These are phyloP conservation scores for Kodamaea alishanica DNA, from an alignment of 1,139 yeast genomes.

Conservation along the genomic window DNA sequence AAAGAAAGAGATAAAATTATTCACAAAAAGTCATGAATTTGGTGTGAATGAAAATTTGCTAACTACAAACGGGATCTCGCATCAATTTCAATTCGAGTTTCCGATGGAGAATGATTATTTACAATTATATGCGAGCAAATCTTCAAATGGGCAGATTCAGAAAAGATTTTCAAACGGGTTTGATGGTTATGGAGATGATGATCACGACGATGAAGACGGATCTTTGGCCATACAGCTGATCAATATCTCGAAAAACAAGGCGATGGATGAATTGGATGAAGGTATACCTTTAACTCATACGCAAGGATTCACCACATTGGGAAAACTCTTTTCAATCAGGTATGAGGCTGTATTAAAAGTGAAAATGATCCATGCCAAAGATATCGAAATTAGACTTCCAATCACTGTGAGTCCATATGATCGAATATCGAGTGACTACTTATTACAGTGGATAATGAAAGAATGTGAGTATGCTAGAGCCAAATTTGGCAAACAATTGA, in stretches of 20 bases:
- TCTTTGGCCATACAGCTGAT: constrained; percentile 13
- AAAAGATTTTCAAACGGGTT: not conserved
- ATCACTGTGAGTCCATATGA: constrained; percentile 55
- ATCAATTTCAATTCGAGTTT: constrained; percentile 27
- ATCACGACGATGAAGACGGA: constrained; percentile 7
- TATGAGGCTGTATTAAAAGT: constrained; percentile 50
- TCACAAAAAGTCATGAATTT: constrained; percentile 27
- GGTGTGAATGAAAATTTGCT: constrained; percentile 20
- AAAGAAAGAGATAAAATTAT: constrained; percentile 30
- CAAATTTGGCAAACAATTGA: constrained; percentile 32
- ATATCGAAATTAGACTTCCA: constrained; percentile 48
- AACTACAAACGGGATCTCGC: constrained; percentile 30
- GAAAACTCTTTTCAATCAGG: constrained; percentile 49
- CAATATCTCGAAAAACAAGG: constrained; percentile 15
- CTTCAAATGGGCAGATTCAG: constrained; percentile 5
- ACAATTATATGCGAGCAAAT: constrained; percentile 18
- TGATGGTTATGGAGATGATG: not conserved
- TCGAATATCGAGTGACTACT: constrained; percentile 39
- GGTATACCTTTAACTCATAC: constrained; percentile 45
- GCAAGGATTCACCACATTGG: constrained; percentile 48
- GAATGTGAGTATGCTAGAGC: constrained; percentile 47
- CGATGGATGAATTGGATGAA: constrained; percentile 27
- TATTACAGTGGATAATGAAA: constrained; percentile 48
- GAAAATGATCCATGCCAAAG: constrained; percentile 48
- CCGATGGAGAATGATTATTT: constrained; percentile 41